These are phyloP conservation scores for Lecanoromycetidae sp. DNA, from an alignment of 2,329 filamentous ascomycete species.

Conservation along the genomic window DNA sequence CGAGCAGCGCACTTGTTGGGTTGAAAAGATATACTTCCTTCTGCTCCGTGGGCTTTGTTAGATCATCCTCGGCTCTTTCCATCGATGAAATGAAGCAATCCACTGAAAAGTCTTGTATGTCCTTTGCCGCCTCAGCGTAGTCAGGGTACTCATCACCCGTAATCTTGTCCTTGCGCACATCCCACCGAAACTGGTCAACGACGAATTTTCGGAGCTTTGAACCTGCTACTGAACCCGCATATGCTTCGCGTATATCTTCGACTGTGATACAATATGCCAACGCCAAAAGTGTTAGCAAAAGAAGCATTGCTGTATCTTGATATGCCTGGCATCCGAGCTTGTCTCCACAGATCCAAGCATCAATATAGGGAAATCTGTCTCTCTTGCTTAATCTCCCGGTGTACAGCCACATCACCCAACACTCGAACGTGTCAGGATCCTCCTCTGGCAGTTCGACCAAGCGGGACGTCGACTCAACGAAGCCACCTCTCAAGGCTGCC, in stretches of 20 bases:
- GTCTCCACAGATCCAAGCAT: background rate
- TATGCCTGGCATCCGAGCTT: background rate
- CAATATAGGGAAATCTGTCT: background rate
- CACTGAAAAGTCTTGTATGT: background rate
- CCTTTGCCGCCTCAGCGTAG: background rate
- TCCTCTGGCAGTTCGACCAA: background rate
- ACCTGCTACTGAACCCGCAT: background rate
- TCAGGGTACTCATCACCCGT: background rate
- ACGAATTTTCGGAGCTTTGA: background rate
- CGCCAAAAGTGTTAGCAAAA: background rate
- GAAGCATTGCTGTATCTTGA: background rate
- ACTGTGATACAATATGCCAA: background rate
- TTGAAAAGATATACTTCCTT: background rate
- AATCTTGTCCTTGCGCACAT: background rate
- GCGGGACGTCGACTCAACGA: background rate
- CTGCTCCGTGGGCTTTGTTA: background rate
- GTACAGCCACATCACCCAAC: background rate
- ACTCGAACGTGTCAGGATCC: background rate
- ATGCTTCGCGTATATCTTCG: no score
- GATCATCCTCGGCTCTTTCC: fast-evolving
- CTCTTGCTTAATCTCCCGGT: no score
- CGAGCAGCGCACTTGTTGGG: background rate
- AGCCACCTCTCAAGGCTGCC: background rate
- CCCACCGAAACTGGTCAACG: background rate
- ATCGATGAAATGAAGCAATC: background rate